Evolutionary conservation across 331 rosid species (phyloP), one percentile per base, ranked within the genome.

Genomic region (Telfairia occidentalis): DNA sequence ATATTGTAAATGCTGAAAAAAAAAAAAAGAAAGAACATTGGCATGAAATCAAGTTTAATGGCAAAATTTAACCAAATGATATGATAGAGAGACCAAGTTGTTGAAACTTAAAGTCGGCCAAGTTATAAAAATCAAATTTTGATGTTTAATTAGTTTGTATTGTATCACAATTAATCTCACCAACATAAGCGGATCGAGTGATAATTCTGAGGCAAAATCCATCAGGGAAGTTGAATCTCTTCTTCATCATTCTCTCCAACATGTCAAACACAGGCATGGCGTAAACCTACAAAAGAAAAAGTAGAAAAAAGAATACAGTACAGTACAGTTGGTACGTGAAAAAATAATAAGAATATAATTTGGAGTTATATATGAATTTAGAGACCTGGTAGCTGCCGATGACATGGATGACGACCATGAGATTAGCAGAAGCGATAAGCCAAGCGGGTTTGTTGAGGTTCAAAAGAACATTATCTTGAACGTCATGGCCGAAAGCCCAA

Each of bases 331-430:
- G n/a, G n/a, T n/a, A n/a, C n/a, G n/a, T n/a, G n/a, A n/a, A n/a
- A n/a, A n/a, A n/a, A n/a, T n/a, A n/a, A n/a, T n/a, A n/a, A n/a
- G n/a, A n/a, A n/a, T n/a, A n/a, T n/a, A n/a, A n/a, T n/a, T n/a
- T n/a, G n/a, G n/a, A n/a, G n/a, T n/a, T n/a, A n/a, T n/a, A n/a
- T n/a, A n/a, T n/a, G n/a, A n/a, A n/a, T n/a, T n/a, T n/a, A n/a
- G n/a, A n/a, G n/a, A n/a, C n/a, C 92, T 94, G 97, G 82, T 89
- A 94, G 86, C 97, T 94, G 46, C 97, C 96, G 66, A 94, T 84
- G 29, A 91, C 96, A 64, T 94, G 98, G 74, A 91, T 55, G 71
- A 94, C 93, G 5, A 94, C 98, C 98, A 94, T 91, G 71, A 94
- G 85, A 80, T 92, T 92, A 66, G 98, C 98, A n/a, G 98, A 85